phyloP scores from a whole-genome alignment of 148 eudicot species.

The Rhododendron kiyosumense region DNA sequence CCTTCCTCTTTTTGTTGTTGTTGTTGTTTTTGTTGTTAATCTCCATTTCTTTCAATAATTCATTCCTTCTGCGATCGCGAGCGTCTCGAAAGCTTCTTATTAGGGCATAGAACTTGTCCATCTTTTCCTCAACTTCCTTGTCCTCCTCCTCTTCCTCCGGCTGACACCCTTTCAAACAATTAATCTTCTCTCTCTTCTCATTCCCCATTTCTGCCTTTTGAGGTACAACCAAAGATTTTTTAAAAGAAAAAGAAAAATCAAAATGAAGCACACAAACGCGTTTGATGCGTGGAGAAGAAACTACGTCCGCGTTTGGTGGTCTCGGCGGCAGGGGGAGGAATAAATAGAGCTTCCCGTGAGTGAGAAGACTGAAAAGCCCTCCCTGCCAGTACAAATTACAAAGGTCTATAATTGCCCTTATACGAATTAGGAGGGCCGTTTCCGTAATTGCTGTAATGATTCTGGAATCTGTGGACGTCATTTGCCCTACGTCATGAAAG shows the following conservation, averaged over 20 bases:
- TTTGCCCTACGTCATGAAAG: background rate
- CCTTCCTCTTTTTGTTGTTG: slow-evolving; percentile 8
- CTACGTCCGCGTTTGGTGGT: background rate
- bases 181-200: background rate
- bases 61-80: slow-evolving; percentile 7
- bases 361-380: background rate
- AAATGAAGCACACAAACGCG: too few species aligned
- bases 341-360: background rate
- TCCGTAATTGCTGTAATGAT: background rate
- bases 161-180: background rate
- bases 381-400: background rate
- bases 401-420: background rate
- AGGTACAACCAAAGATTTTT: background rate
- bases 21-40: background rate
- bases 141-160: background rate
- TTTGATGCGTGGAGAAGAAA: background rate
- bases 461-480: background rate
- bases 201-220: background rate
- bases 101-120: slow-evolving; percentile 35
- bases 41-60: background rate
- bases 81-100: slow-evolving; percentile 28
- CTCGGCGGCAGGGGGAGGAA: background rate
- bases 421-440: background rate
- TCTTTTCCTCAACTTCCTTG: slow-evolving; percentile 28
- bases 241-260: background rate